Evolutionary conservation across 805 yeast species (phyloP).

Genomic region (Spathaspora boniae): DNA sequence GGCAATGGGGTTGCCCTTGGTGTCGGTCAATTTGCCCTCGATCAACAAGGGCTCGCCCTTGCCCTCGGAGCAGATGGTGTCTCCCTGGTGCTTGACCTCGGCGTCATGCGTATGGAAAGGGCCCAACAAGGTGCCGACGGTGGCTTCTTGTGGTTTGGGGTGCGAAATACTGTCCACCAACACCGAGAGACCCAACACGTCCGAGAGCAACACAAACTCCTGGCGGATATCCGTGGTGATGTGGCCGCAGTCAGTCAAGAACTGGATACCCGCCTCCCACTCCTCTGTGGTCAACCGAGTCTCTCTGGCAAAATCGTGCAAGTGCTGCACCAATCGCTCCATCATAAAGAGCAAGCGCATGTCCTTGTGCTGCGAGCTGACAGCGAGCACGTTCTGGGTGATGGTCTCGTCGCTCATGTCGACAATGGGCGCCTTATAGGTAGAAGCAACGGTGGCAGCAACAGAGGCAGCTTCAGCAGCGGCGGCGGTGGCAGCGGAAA

Average conservation of each 20-base stretch:
- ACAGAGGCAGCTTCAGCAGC: too few species aligned
- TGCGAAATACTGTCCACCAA: conserved; percentile 18
- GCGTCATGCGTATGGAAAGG: conserved; percentile 24
- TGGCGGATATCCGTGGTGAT: conserved; percentile 19
- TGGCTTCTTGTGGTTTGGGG: conserved; percentile 19
- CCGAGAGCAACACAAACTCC: conserved; percentile 18
- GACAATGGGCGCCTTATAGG: too few species aligned
- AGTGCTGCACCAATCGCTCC: conserved; percentile 15
- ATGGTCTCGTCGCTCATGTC: conserved; percentile 18
- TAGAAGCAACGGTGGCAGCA: too few species aligned
- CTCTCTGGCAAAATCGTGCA: conserved; percentile 20
- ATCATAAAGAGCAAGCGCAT: conserved; percentile 9
- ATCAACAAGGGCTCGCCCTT: conserved; percentile 21
- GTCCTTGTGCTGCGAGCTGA: conserved; percentile 13
- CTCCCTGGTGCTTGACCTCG: conserved; percentile 14
- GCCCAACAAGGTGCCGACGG: conserved; percentile 19
- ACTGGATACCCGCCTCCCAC: conserved; percentile 17
- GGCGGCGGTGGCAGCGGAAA: too few species aligned
- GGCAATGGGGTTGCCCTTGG: conserved; percentile 15
- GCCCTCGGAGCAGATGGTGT: conserved; percentile 15
- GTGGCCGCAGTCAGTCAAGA: conserved; percentile 17
- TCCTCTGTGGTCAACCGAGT: conserved; percentile 18
- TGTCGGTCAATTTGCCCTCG: conserved; percentile 16
- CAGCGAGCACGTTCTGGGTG: conserved; percentile 19
- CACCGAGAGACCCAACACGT: conserved; percentile 18